Base-by-base conservation (phyloP, 441 rosid species). In the Viola pubescens region DNA sequence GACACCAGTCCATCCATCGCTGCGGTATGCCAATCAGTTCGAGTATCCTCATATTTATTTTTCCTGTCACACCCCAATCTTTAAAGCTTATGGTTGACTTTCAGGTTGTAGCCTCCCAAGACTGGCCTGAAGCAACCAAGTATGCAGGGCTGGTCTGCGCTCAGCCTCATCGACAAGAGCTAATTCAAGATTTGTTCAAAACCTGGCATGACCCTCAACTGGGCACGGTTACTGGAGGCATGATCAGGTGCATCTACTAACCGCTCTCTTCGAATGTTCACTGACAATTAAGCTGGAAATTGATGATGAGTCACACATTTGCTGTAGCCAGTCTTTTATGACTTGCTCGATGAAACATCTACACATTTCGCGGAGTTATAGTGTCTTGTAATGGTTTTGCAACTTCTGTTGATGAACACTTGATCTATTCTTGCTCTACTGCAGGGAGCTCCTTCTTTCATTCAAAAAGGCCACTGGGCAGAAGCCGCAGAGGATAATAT, bases 41-140 rank as follows among this genome's bases (percentile, higher is more conserved):
- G 0, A 19, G 1, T 53, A 1, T 53, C 42, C 39, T 53, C 39
- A 53, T 11, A 52, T 9, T 13, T n/a, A 8, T 5, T 4, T 37
- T 9, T 37, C 8, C 16, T 12, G 37, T 51, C 10, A 11, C 48
- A 46, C 10, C n/a, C n/a, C 19, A 16, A 19, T 8, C 39, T 52
- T 26, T 53, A 34, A 19, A 19, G 7, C 41, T n/a, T 19, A 37
- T n/a, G 39, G n/a, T 53, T n/a, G 7, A n/a, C 10, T 84, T 82
- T 56, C 69, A 88, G 95, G 95, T 88, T 44, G 95, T 88, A 54
- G 95, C 95, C 62, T 88, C 95, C 16, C 95, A 88, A 62, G 95
- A 88, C 62, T 88, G 95, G 95, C 95, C 95, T 37, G 95, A 87
- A 78, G 95, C 85, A 48, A 87, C 95, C 34, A 87, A 85, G 56